Evolutionary conservation across 208 protist species (phyloP).

Genomic region (Wallacemonas rigidus): DNA sequence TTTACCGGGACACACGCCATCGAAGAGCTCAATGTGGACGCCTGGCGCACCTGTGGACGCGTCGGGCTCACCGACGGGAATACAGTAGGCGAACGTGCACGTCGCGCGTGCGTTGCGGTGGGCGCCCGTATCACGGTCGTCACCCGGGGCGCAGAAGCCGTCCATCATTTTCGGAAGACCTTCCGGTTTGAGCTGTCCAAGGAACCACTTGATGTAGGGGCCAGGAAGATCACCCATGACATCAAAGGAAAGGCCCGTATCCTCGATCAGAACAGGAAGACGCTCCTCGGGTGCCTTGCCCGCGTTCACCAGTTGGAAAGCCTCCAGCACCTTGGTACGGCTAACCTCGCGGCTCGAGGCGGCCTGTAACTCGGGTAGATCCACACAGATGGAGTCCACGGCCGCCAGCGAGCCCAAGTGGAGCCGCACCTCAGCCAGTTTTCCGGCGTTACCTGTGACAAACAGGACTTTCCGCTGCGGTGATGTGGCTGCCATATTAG

Average conservation of each 20-base stretch:
- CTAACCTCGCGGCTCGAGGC: slow-evolving; percentile 89
- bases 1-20: slow-evolving; percentile 61
- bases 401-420: slow-evolving; percentile 53
- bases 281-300: slow-evolving; percentile 22
- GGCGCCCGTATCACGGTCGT: not conserved
- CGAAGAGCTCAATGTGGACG: slow-evolving; percentile 60
- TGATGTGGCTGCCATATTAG: no score
- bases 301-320: slow-evolving; percentile 55
- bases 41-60: slow-evolving; percentile 1
- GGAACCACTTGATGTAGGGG: slow-evolving; percentile 99
- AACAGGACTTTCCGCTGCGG: slow-evolving; percentile 49
- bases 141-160: slow-evolving; percentile 57
- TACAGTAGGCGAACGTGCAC: slow-evolving; percentile 69
- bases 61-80: slow-evolving; percentile 31
- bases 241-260: slow-evolving; percentile 98
- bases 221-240: slow-evolving; percentile 95
- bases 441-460: slow-evolving; percentile 98
- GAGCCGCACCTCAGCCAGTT: slow-evolving; percentile 93
- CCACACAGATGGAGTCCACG: slow-evolving; percentile 63
- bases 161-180: slow-evolving; percentile 93
- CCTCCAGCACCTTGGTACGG: slow-evolving; percentile 91
- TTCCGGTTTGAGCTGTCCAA: slow-evolving; percentile 89
- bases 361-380: slow-evolving; percentile 96
- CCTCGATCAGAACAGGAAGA: slow-evolving; percentile 92
- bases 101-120: slow-evolving; percentile 72